Evolutionary conservation across 345 rosid species (phyloP).

Genomic region (Brassica rapa): DNA sequence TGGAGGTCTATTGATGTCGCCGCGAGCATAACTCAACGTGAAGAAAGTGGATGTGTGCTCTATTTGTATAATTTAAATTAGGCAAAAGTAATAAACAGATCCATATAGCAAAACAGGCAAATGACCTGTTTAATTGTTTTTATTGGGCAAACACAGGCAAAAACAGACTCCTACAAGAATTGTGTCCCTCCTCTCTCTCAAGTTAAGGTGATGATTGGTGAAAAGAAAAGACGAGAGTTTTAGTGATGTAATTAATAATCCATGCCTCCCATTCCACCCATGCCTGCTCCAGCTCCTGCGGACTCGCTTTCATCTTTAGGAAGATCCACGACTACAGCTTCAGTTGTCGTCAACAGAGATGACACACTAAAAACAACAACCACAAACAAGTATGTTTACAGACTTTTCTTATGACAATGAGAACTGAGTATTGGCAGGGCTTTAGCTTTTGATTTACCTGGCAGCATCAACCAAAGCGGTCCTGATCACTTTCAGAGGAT

Average conservation of each 20-base stretch:
- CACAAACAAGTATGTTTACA: neutral
- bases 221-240: neutral
- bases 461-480: constrained; percentile 85
- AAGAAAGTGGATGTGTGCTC: neutral
- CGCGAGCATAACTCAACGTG: neutral
- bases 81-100: neutral
- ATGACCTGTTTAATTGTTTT: neutral
- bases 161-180: constrained; percentile 15
- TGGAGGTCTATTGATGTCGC: neutral
- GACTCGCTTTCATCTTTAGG: constrained; percentile 67
- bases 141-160: constrained; percentile 1
- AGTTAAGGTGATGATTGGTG: constrained; percentile 9
- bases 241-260: neutral
- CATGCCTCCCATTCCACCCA: constrained; percentile 55
- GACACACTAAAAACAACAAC: constrained; percentile 2
- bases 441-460: constrained; percentile 8
- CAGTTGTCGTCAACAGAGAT: constrained; percentile 87
- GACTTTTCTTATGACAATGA: neutral
- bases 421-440: neutral
- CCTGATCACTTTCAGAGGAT: constrained; percentile 93
- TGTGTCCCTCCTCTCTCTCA: neutral
- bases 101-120: neutral
- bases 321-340: constrained; percentile 70
- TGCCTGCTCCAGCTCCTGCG: constrained; percentile 42
- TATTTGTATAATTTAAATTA: neutral